Conservation (phyloP, 768 basidiomycete genomes). For the Hypholoma fasciculare region DNA sequence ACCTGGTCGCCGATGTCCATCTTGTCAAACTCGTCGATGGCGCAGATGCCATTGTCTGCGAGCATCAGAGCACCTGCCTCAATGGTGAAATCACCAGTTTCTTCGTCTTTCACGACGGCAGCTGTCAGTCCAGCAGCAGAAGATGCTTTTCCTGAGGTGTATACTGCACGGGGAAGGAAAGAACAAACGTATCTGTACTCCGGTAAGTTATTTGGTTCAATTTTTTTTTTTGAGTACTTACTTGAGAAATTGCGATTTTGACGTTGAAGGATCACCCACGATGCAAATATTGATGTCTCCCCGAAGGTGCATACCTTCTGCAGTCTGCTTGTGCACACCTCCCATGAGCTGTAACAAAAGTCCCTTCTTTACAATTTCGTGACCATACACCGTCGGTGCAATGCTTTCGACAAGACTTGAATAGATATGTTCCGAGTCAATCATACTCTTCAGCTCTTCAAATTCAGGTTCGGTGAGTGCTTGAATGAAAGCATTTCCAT, state of each 20-base stretch:
- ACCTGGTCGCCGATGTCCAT: constrained; percentile 99
- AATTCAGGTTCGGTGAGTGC: constrained; percentile 93
- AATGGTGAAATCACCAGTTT: constrained; percentile 98
- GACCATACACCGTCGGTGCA: constrained; percentile 97
- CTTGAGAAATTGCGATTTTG: constrained; percentile 99
- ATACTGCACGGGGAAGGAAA: constrained; percentile 96
- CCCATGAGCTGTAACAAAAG: constrained; percentile 96
- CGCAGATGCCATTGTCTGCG: constrained; percentile 98
- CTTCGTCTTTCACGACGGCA: constrained; percentile 97
- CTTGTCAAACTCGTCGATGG: constrained; percentile 99
- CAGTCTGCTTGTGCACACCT: constrained; percentile 95
- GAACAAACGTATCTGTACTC: constrained; percentile 87
- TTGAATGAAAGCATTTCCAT: constrained; percentile 82
- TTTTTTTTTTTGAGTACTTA: constrained; percentile 40
- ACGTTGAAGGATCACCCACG: constrained; percentile 94
- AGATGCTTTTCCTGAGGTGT: constrained; percentile 99
- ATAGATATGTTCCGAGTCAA: constrained; percentile 93
- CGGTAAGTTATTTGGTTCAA: constrained; percentile 1
- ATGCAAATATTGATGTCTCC: constrained; percentile 99
- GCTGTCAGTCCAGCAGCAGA: constrained; percentile 98
- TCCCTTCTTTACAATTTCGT: constrained; percentile 99
- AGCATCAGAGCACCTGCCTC: constrained; percentile 99
- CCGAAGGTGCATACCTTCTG: constrained; percentile 96
- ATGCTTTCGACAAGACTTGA: constrained; percentile 91
- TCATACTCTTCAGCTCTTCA: constrained; percentile 93